phyloP scores from a whole-genome alignment of 768 basidiomycete genomes.

The Serendipita sp. region DNA sequence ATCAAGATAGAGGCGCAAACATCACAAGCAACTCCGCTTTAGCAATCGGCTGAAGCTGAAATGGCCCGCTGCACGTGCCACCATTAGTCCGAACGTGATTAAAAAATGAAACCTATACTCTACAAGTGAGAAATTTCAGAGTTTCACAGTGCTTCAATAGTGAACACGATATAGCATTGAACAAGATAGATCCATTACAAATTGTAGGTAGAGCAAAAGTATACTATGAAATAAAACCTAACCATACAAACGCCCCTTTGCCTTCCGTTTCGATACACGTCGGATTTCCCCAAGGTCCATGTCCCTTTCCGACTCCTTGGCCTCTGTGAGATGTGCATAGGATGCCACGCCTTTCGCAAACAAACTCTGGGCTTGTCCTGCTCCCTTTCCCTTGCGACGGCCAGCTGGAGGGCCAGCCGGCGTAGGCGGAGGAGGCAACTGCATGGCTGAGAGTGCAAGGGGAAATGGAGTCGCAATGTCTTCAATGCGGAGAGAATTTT shows the following conservation, averaged over 20 bases:
- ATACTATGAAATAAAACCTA: background rate
- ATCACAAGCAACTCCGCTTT: too few relatives aligned
- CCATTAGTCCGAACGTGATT: too few relatives aligned
- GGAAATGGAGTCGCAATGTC: slow-evolving; percentile 79
- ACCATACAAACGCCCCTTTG: background rate
- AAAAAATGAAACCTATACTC: too few relatives aligned
- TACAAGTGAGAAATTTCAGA: too few relatives aligned
- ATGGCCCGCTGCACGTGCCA: too few relatives aligned
- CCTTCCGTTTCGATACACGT: slow-evolving; percentile 44
- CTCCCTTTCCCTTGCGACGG: slow-evolving; percentile 36
- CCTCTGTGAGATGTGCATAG: slow-evolving; percentile 27
- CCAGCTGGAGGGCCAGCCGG: slow-evolving; percentile 9
- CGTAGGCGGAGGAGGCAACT: slow-evolving; percentile 18
- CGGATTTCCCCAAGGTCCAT: slow-evolving; percentile 63
- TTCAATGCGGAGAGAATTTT: slow-evolving; percentile 71
- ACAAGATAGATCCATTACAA: too few relatives aligned
- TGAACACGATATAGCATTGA: too few relatives aligned
- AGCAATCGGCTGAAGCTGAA: too few relatives aligned
- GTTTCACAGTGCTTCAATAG: too few relatives aligned
- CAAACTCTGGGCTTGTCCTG: slow-evolving; percentile 39
- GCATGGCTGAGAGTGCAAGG: slow-evolving; percentile 44
- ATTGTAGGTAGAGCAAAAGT: background rate
- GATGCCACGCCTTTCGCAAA: slow-evolving; percentile 49
- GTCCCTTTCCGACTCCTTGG: slow-evolving; percentile 59
- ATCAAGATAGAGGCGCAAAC: too few relatives aligned